Conservation (phyloP, 2,329 filamentous ascomycete species). For the Dothideomycetes sp. region DNA sequence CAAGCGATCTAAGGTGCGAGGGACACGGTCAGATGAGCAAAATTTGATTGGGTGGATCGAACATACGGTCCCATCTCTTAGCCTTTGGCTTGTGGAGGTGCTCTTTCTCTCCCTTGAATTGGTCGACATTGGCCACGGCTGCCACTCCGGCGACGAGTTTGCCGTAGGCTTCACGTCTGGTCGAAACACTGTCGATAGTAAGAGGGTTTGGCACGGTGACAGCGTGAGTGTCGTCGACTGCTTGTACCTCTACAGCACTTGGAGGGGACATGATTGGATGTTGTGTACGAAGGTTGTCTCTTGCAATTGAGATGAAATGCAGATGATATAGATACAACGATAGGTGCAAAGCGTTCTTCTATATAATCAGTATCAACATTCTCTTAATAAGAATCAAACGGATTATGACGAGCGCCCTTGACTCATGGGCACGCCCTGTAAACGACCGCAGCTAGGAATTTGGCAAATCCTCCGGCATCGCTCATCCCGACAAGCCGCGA, state of each 20-base stretch:
- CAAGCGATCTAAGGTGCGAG: conserved; percentile 32
- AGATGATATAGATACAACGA: not conserved
- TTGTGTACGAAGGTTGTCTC: too few species aligned
- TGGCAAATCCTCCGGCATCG: conserved; percentile 9
- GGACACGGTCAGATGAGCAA: conserved; percentile 1
- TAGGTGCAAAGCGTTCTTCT: not conserved
- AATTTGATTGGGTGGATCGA: not conserved
- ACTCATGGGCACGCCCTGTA: conserved; percentile 4
- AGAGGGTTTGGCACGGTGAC: conserved; percentile 43
- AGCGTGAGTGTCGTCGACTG: conserved; percentile 20
- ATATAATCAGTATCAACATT: not conserved
- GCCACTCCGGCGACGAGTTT: conserved; percentile 67
- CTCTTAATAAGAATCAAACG: too few species aligned
- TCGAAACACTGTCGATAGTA: conserved; percentile 57
- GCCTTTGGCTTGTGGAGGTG: conserved; percentile 61
- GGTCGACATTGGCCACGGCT: conserved; percentile 66
- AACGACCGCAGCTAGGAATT: conserved; percentile 1
- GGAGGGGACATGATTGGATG: conserved; percentile 6
- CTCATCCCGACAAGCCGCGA: not conserved
- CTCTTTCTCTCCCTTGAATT: conserved; percentile 63
- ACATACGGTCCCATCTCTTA: conserved; percentile 76
- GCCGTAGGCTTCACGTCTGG: conserved; percentile 60
- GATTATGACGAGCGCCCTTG: conserved; percentile 3
- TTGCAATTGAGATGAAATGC: not conserved
- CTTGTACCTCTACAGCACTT: conserved; percentile 9